Evolutionary conservation across 2,329 filamentous ascomycete genomes (phyloP).

Genomic region (Bipolaris zeicola): DNA sequence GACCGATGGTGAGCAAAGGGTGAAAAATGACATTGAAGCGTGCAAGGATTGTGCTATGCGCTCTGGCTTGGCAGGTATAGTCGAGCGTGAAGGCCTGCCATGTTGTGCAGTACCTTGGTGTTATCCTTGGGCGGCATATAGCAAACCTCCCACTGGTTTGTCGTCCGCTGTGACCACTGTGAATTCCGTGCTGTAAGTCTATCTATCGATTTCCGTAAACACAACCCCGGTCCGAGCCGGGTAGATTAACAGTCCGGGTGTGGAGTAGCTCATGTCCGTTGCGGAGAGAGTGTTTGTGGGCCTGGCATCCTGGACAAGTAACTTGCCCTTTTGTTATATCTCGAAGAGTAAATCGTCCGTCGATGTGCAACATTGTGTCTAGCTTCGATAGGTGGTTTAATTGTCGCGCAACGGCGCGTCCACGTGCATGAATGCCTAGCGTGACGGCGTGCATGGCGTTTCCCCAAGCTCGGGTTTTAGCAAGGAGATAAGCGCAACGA

Average conservation of each 20-base stretch:
- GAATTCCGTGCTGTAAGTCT: neutral
- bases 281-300: neutral
- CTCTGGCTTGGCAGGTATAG: neutral
- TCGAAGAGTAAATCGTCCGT: neutral
- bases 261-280: neutral
- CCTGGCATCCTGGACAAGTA: no score
- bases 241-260: neutral
- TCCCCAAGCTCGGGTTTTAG: neutral
- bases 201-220: neutral
- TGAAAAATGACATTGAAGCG: neutral
- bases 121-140: neutral
- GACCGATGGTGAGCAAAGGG: neutral
- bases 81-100: neutral
- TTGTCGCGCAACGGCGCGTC: neutral
- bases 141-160: neutral
- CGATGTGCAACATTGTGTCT: neutral
- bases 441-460: neutral
- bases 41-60: neutral
- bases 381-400: neutral
- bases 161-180: neutral
- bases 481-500: conserved; percentile 3
- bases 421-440: neutral
- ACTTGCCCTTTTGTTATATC: neutral
- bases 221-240: neutral
- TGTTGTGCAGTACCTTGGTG: neutral